Percentiles rank a stretch among this genome's conserved stretches.
Evolutionary conservation across 225 moss, liverwort and hornwort genomes (phyloP).

Genomic region (Marchantia polymorpha): DNA sequence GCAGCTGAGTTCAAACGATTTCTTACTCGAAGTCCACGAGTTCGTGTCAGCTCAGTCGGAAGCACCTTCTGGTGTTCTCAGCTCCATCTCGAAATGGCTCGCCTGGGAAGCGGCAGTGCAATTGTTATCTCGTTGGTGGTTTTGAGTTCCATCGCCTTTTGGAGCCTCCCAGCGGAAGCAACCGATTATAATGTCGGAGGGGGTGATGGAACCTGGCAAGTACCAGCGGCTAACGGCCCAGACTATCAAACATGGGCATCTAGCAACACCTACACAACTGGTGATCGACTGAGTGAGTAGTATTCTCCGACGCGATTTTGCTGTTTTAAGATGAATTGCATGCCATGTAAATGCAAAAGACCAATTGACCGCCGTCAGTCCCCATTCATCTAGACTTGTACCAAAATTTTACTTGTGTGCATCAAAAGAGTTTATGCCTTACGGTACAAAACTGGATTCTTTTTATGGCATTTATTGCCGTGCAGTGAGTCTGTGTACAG

Average conservation of each 20-base stretch:
- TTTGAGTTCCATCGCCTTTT: background rate
- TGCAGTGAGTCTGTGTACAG: no score
- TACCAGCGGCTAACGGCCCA: background rate
- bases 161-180: background rate
- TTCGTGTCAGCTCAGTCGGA: background rate
- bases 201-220: background rate
- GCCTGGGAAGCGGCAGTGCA: conserved; percentile 12
- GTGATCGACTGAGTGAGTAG: conserved; percentile 4
- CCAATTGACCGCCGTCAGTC: no score
- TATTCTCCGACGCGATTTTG: no score
- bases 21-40: background rate
- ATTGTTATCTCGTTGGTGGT: background rate
- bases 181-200: background rate
- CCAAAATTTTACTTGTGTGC: no score
- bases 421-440: no score
- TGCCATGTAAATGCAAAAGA: no score
- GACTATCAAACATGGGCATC: background rate
- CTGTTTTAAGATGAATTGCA: no score
- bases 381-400: no score
- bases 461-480: no score
- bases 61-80: background rate
- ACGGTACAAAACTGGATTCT: no score
- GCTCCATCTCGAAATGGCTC: background rate
- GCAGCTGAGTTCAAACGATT: background rate
- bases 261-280: background rate